Evolutionary conservation across 805 yeast genomes (phyloP).

Genomic region (Saturnispora silvae): DNA sequence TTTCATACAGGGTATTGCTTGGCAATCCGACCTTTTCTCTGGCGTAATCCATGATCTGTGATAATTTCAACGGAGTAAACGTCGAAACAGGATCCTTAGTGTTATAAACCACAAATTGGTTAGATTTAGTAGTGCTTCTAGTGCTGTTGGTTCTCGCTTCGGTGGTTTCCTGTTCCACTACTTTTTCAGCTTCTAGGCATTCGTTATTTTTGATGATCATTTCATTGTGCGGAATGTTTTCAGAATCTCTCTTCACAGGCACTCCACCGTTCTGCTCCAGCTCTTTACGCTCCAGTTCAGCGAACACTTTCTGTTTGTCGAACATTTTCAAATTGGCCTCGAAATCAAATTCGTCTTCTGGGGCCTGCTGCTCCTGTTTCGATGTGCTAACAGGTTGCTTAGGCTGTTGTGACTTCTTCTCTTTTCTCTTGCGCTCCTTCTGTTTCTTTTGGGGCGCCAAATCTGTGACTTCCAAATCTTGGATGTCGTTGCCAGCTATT

Average conservation of each 20-base stretch:
- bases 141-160: neutral
- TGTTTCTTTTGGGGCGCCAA: constrained; percentile 31
- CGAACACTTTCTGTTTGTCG: constrained; percentile 71
- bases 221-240: constrained; percentile 59
- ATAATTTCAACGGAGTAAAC: constrained; percentile 68
- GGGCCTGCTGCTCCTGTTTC: no score
- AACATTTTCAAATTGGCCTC: constrained; percentile 71
- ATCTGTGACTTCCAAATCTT: constrained; percentile 46
- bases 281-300: constrained; percentile 60
- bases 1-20: constrained; percentile 42
- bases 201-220: constrained; percentile 35
- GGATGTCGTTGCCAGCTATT: constrained; percentile 30
- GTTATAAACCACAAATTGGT: constrained; percentile 1
- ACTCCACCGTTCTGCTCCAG: constrained; percentile 34
- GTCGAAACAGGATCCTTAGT: constrained; percentile 32
- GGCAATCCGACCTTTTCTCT: constrained; percentile 43
- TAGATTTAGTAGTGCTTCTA: neutral
- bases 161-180: neutral
- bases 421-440: constrained; percentile 29
- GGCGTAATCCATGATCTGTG: constrained; percentile 60
- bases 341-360: constrained; percentile 71
- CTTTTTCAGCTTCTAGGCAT: neutral
- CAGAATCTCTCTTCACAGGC: constrained; percentile 48
- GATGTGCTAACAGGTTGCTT: constrained; percentile 26
- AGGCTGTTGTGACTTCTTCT: constrained; percentile 6